Evolutionary conservation across 225 moss, liverwort and hornwort species (phyloP).

Genomic region (Polytrichum commune): DNA sequence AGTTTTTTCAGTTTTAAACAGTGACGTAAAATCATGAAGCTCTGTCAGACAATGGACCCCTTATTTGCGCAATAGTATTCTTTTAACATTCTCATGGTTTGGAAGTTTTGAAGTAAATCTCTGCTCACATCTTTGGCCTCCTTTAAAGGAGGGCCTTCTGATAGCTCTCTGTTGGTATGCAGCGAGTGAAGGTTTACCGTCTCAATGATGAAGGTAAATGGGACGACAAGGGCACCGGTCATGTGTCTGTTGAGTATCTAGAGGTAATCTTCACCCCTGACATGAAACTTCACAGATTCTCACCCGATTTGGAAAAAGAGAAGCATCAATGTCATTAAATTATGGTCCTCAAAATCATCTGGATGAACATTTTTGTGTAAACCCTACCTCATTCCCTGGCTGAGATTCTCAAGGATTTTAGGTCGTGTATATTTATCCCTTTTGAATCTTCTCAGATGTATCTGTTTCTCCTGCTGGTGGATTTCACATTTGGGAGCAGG

Average conservation of each 20-base stretch:
- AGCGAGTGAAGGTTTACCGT: constrained; percentile 99
- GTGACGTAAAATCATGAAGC: too few relatives aligned
- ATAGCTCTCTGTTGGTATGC: constrained; percentile 24
- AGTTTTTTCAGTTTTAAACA: too few relatives aligned
- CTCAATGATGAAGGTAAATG: constrained; percentile 99
- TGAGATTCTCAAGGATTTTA: constrained; percentile 36
- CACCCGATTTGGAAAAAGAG: not conserved
- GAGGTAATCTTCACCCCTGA: constrained; percentile 58
- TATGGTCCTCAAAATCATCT: not conserved
- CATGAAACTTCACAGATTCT: not conserved
- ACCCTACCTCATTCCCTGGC: constrained; percentile 6
- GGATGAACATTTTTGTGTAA: not conserved
- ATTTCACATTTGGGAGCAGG: constrained; percentile 68
- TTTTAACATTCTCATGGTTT: too few relatives aligned
- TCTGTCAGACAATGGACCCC: too few relatives aligned
- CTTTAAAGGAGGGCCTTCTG: constrained; percentile 15
- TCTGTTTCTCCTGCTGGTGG: constrained; percentile 62
- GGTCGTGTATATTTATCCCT: constrained; percentile 37
- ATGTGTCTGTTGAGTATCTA: constrained; percentile 96
- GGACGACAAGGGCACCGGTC: constrained; percentile 99
- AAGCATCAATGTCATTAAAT: not conserved
- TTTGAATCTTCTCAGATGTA: constrained; percentile 52
- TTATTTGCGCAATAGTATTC: too few relatives aligned
- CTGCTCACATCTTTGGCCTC: not conserved
- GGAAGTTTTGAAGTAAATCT: not conserved